phyloP scores from a whole-genome alignment of 2,329 filamentous ascomycete genomes.

The Alternaria incomplexa region DNA sequence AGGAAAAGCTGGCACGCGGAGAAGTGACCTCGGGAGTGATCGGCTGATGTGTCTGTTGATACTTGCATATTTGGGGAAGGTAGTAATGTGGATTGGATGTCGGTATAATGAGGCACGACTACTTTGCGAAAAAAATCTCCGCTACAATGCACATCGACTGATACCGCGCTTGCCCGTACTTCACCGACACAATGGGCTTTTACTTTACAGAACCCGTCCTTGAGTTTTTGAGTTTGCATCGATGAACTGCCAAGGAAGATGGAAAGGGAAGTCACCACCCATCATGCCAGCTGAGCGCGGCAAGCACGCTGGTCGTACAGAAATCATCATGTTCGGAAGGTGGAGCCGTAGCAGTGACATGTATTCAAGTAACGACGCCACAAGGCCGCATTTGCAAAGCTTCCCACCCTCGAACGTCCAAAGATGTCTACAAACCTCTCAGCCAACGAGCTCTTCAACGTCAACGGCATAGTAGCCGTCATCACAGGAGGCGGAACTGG shows the following conservation, averaged over 20 bases:
- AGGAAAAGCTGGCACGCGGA: slow-evolving; percentile 36
- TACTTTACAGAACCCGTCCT: neutral
- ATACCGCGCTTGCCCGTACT: neutral
- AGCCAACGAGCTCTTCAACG: slow-evolving; percentile 23
- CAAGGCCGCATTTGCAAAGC: neutral
- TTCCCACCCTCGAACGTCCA: neutral
- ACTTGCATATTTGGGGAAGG: neutral
- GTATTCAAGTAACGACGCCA: neutral
- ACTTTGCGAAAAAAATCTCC: neutral
- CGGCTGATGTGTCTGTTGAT: neutral
- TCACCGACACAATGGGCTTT: neutral
- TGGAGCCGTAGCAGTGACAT: slow-evolving; percentile 4
- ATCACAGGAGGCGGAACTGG: slow-evolving; percentile 31
- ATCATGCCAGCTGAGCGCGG: neutral
- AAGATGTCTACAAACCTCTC: slow-evolving; percentile 10
- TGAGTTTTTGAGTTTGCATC: neutral
- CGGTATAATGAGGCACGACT: neutral
- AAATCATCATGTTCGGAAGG: slow-evolving; percentile 2
- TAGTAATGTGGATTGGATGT: neutral
- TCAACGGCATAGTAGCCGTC: slow-evolving; percentile 27
- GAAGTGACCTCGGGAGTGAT: neutral
- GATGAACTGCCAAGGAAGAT: neutral
- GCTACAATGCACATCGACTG: neutral
- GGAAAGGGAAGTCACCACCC: neutral
- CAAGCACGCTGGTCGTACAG: neutral